Conservation (phyloP, 75 land plant genomes). For the Selaginella moellendorffii region DNA sequence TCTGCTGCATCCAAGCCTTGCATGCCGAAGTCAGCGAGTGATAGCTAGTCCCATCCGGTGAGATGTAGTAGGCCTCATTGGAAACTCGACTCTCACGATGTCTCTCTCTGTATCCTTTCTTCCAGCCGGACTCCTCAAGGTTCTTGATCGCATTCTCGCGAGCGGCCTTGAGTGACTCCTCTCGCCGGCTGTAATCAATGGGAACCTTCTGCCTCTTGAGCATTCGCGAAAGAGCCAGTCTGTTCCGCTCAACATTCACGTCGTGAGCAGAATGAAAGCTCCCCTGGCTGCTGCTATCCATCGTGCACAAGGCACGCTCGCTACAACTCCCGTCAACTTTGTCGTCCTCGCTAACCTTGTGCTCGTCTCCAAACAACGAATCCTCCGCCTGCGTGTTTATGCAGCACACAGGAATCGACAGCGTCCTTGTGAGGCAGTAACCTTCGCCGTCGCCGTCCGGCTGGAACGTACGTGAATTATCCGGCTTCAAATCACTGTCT, state of each 20-base stretch:
- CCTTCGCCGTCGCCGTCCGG: too few relatives aligned
- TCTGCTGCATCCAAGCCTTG: not conserved
- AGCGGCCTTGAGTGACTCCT: not conserved
- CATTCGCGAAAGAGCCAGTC: too few relatives aligned
- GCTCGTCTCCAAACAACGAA: not conserved
- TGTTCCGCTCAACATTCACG: not conserved
- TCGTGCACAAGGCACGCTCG: too few relatives aligned
- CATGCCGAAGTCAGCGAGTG: not conserved
- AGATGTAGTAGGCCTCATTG: not conserved
- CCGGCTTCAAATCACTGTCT: too few relatives aligned
- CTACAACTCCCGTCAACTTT: too few relatives aligned
- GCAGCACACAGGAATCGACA: not conserved
- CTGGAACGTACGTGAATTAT: too few relatives aligned
- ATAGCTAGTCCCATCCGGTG: not conserved
- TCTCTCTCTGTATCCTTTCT: not conserved
- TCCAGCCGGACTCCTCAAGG: not conserved
- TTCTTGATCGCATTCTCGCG: not conserved
- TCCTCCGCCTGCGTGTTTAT: not conserved
- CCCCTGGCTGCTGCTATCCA: not conserved
- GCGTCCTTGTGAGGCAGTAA: not conserved
- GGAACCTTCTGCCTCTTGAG: not conserved
- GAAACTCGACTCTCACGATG: not conserved
- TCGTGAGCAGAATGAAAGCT: not conserved
- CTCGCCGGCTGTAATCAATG: not conserved
- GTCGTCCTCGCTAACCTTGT: not conserved